These are phyloP conservation scores for Sechiopsis laciniata DNA, from an alignment of 306 rosid species.

Conservation along the genomic window DNA sequence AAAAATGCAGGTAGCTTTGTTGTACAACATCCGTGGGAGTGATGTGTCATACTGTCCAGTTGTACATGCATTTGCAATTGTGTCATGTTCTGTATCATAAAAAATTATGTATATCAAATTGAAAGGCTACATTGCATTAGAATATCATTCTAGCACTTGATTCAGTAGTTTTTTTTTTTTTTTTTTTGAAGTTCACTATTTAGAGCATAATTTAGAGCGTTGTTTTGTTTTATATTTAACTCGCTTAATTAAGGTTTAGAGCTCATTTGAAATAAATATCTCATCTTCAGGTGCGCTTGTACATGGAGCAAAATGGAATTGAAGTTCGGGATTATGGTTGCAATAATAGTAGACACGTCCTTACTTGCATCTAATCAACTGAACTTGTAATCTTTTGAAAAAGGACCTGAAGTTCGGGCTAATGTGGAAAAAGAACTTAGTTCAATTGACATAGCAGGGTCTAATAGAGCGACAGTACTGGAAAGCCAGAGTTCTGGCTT, in stretches of 20 bases:
- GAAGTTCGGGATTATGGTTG: conserved; percentile 70
- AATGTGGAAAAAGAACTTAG: too few species aligned
- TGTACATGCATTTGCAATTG: conserved; percentile 76
- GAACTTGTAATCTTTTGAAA: conserved; percentile 29
- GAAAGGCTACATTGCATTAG: background rate
- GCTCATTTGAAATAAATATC: conserved; percentile 2
- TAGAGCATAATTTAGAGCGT: conserved; percentile 1
- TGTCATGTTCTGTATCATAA: conserved; percentile 24
- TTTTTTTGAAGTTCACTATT: background rate
- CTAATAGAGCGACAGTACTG: conserved; percentile 38
- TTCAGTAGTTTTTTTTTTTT: too few species aligned
- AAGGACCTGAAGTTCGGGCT: conserved; percentile 33
- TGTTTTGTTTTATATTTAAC: background rate
- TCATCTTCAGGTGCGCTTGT: conserved; percentile 53
- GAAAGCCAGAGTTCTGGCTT: conserved; percentile 39
- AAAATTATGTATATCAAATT: conserved; percentile 8
- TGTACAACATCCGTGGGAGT: conserved; percentile 86
- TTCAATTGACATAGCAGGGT: too few species aligned
- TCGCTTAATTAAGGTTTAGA: background rate
- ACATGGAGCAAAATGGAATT: conserved; percentile 64
- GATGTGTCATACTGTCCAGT: conserved; percentile 93
- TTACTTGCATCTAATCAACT: conserved; percentile 61
- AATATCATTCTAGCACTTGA: conserved; percentile 5
- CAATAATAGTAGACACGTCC: conserved; percentile 53
- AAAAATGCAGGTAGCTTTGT: conserved; percentile 81